Base-by-base conservation (phyloP, 2,329 filamentous ascomycete species). In the Paecilomyces formosus region DNA sequence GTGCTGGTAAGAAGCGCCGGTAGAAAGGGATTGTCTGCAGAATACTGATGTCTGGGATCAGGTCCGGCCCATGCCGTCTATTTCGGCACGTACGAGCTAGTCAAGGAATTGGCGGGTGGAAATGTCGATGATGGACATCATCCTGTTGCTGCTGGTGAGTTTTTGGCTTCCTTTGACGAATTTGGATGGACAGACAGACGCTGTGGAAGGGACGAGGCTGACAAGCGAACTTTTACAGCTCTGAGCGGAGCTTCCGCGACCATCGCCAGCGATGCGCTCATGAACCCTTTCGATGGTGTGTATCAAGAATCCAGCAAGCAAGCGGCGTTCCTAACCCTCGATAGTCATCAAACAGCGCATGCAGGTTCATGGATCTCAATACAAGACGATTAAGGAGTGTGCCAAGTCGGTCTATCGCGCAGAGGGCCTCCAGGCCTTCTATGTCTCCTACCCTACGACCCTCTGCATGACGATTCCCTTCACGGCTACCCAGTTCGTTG, bases 391-490 rank as follows among this genome's bases (percentile, higher is more conserved):
- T 77, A 73, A 82, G 58, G 88, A 97, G 72, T 99, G 94, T 80
- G 93, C 93, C 58, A 85, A 83, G 71, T 88, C 90, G 65, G 88
- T 99, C 61, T 96, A 96, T 78, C 85, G 83, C 68, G 88, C 85
- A 56, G 94, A 99, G 76, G 94, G 94, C 57, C 74, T 97, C 53
- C 84, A 86, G 55, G 93, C 94, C 57, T 99, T 99, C 78, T 99
- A 99, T 79, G 88, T 99, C 68, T 99, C 94, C 24, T 99, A 99
- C 74, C 94, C 94, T 15, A 99, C 94, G 21, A 99, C 94, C 2
- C 81, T 99, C 28, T 96, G 91, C 70, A 99, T 99, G 94, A 97
- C 94, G 13, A 92, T 99, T 1, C 94, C 94, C 2, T 99, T 97
- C 74, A 97, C 93, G 12, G 93, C 94, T 8, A 85, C 97, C 9